Conservation (phyloP, 192 early-diverging fungal genomes). For the Umbelopsis isabellina region DNA sequence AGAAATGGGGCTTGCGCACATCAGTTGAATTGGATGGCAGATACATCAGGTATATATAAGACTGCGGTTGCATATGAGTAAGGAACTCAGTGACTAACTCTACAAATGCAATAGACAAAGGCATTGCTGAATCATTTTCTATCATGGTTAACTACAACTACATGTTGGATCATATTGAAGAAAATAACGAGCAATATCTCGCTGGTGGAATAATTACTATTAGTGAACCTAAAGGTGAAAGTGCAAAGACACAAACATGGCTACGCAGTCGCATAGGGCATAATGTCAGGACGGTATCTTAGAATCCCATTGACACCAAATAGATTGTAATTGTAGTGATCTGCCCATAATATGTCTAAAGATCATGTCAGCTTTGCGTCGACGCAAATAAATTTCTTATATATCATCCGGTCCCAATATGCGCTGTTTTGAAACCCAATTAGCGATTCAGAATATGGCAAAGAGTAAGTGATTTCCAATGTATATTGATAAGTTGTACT, state of each 20-base stretch:
- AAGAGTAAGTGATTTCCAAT: too few species aligned
- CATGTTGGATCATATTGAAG: constrained; percentile 70
- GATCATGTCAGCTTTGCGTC: not conserved
- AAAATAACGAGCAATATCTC: constrained; percentile 80
- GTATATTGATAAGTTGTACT: too few species aligned
- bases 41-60: constrained; percentile 60
- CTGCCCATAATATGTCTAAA: not conserved
- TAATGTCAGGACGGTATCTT: not conserved
- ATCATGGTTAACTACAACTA: constrained; percentile 98
- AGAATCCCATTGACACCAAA: not conserved
- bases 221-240: constrained; percentile 14
- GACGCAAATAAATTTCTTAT: not conserved
- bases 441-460: too few species aligned
- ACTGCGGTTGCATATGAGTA: not conserved
- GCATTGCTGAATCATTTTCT: constrained; percentile 83
- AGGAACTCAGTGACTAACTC: not conserved
- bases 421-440: not conserved
- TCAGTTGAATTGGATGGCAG: constrained; percentile 87
- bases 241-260: not conserved
- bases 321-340: constrained; percentile 3
- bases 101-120: constrained; percentile 52
- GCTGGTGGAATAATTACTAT: constrained; percentile 64
- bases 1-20: constrained; percentile 92
- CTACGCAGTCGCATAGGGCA: not conserved
- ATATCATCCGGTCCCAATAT: not conserved